These are phyloP conservation scores for Citrus australasica DNA, from an alignment of 345 rosid genomes.

Conservation along the genomic window DNA sequence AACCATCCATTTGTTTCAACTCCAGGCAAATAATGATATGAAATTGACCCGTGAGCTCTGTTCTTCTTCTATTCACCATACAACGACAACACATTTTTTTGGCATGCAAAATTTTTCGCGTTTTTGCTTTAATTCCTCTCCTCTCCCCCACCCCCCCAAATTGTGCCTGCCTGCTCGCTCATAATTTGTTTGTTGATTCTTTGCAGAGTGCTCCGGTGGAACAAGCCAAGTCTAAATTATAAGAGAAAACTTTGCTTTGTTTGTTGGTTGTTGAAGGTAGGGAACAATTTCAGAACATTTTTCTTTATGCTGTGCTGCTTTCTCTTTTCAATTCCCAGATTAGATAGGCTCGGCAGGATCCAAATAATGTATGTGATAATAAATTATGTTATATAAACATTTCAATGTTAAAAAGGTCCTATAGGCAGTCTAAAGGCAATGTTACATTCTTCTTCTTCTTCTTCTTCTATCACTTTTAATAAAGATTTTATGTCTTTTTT, in stretches of 20 bases:
- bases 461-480: background rate
- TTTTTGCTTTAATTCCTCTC: too few relatives aligned
- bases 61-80: background rate
- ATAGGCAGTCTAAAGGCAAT: background rate
- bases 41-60: background rate
- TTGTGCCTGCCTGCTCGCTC: background rate
- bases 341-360: background rate
- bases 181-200: constrained; percentile 6
- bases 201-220: constrained; percentile 67
- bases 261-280: background rate
- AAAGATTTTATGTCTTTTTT: background rate
- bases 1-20: background rate
- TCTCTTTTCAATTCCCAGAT: background rate
- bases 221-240: constrained; percentile 38
- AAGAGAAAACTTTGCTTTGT: background rate
- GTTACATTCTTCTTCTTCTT: background rate
- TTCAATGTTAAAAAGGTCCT: background rate
- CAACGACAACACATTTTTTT: background rate
- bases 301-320: background rate
- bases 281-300: background rate
- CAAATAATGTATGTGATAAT: background rate
- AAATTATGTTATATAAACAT: background rate
- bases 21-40: background rate
- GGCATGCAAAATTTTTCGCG: background rate
- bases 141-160: too few relatives aligned